Evolutionary conservation across 2,329 filamentous ascomycete genomes (phyloP).

Genomic region (Stagonosporopsis tanaceti): DNA sequence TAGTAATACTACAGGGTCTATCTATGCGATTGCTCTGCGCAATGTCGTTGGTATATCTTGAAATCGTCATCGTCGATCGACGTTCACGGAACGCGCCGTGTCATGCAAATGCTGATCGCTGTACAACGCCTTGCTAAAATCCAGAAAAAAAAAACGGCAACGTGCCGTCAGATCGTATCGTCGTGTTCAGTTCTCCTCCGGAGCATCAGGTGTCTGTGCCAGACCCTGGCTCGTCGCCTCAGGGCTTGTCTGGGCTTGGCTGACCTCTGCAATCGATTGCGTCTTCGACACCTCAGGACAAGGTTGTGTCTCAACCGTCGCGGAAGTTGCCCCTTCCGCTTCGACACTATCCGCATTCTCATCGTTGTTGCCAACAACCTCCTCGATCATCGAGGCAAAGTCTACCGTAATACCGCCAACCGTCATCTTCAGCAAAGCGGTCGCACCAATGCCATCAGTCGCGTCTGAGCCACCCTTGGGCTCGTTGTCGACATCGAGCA

Average conservation of each 20-base stretch:
- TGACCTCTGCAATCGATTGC: background rate
- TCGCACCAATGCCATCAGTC: constrained; percentile 3
- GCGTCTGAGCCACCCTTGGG: constrained; percentile 12
- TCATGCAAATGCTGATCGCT: constrained; percentile 12
- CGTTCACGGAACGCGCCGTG: constrained; percentile 1
- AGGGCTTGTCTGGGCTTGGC: constrained; percentile 11
- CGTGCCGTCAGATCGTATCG: constrained; percentile 2
- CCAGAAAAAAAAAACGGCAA: constrained; percentile 1
- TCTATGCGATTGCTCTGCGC: constrained; percentile 7
- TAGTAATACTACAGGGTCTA: constrained; percentile 15
- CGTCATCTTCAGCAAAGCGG: constrained; percentile 36
- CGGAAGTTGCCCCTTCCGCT: background rate
- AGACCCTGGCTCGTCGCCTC: constrained; percentile 22
- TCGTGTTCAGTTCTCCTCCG: constrained; percentile 12
- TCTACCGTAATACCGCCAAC: constrained; percentile 43
- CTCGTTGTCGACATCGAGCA: constrained; percentile 27
- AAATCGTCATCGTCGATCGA: constrained; percentile 13
- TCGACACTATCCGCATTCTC: constrained; percentile 10
- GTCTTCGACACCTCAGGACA: background rate
- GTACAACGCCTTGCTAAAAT: constrained; percentile 7
- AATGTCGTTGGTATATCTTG: constrained; percentile 12
- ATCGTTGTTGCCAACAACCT: constrained; percentile 40
- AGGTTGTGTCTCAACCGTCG: background rate
- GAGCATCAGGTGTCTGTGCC: constrained; percentile 26
- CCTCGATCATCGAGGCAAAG: constrained; percentile 49